Conservation (phyloP, 805 yeast species). For the Monosporozyma aerobia region DNA sequence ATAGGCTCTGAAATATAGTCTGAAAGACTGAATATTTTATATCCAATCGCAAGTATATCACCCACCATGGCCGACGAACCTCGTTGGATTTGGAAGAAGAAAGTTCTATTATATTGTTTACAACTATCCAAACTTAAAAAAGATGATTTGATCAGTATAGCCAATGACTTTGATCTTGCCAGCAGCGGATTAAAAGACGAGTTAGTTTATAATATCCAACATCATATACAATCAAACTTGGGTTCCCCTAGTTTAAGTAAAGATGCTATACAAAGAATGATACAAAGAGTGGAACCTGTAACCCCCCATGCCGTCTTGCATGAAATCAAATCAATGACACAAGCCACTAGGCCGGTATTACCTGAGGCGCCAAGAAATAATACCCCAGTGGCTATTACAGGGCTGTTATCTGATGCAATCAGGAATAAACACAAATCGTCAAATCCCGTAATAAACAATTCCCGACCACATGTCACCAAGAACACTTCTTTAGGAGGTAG, state of each 20-base stretch:
- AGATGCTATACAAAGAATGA: neutral
- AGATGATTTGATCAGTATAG: neutral
- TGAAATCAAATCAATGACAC: no score
- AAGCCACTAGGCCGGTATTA: no score
- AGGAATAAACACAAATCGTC: neutral
- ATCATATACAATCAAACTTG: neutral
- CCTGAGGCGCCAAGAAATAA: no score
- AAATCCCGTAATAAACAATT: neutral
- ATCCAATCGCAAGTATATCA: no score
- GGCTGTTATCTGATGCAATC: neutral
- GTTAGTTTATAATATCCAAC: neutral
- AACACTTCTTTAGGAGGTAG: neutral
- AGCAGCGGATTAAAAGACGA: neutral
- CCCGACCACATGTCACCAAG: neutral
- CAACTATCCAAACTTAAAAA: neutral
- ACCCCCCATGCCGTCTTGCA: neutral
- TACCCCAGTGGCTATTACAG: neutral
- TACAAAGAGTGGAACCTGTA: neutral
- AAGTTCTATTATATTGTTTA: neutral
- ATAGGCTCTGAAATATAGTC: no score
- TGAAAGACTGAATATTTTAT: no score
- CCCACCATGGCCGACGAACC: neutral
- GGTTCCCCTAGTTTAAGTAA: neutral
- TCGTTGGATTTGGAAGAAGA: neutral
- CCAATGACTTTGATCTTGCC: neutral